Percentiles rank a stretch among this genome's conserved stretches.
Evolutionary conservation across 2,329 filamentous ascomycete species (phyloP).

Genomic region (Gnomoniopsis smithogilvyi): DNA sequence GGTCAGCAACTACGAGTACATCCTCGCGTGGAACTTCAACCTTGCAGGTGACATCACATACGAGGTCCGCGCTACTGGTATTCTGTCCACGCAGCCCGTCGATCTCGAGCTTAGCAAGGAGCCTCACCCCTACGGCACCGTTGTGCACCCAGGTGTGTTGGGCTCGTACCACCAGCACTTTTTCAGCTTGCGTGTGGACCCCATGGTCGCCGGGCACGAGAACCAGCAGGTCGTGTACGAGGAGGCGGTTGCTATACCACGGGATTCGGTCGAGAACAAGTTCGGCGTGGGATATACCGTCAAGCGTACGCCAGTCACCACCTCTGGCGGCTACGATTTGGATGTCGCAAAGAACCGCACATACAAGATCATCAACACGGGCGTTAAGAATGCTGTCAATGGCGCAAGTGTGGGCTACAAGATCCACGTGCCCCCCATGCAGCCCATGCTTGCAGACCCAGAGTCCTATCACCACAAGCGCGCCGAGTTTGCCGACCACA

Average conservation of each 20-base stretch:
- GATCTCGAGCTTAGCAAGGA: slow-evolving; percentile 53
- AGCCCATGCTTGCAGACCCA: slow-evolving; percentile 50
- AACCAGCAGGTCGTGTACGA: slow-evolving; percentile 56
- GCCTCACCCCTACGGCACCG: slow-evolving; percentile 50
- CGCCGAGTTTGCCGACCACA: slow-evolving; percentile 34
- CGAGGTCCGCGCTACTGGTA: slow-evolving; percentile 33
- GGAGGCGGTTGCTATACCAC: slow-evolving; percentile 52
- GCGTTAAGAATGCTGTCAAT: slow-evolving; percentile 49
- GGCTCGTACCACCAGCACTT: slow-evolving; percentile 74
- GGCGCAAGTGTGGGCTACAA: slow-evolving; percentile 54
- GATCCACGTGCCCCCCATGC: slow-evolving; percentile 52
- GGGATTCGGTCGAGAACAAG: slow-evolving; percentile 38
- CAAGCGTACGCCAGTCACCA: slow-evolving; percentile 41
- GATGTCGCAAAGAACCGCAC: slow-evolving; percentile 44
- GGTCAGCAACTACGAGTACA: slow-evolving; percentile 54
- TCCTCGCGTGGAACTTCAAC: slow-evolving; percentile 37
- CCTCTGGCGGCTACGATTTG: slow-evolving; percentile 45
- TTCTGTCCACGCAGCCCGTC: slow-evolving; percentile 51
- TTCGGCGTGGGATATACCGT: slow-evolving; percentile 49
- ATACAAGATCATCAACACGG: slow-evolving; percentile 57
- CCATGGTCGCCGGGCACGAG: slow-evolving; percentile 54
- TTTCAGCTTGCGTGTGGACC: slow-evolving; percentile 64
- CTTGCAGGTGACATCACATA: slow-evolving; percentile 37
- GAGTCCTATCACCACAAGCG: slow-evolving; percentile 31
- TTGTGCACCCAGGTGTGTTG: slow-evolving; percentile 59